These are phyloP conservation scores for Silene latifolia DNA, from an alignment of 148 eudicot genomes.

Conservation along the genomic window DNA sequence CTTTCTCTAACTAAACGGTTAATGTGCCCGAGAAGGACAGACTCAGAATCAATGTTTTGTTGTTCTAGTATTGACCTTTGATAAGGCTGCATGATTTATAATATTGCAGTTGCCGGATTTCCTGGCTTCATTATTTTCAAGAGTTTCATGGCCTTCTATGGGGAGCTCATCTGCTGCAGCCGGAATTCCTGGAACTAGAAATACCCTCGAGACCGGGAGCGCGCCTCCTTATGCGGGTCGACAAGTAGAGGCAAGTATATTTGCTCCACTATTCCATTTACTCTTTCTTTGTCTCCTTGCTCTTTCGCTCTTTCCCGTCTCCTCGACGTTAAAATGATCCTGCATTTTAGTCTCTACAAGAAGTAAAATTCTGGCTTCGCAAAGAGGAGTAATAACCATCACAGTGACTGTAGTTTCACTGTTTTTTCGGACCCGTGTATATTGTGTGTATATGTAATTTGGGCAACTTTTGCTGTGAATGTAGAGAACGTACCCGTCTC, in stretches of 20 bases:
- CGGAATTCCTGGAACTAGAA: conserved; percentile 53
- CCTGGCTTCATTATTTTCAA: conserved; percentile 71
- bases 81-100: conserved; percentile 5
- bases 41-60: too few species aligned
- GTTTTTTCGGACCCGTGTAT: too few species aligned
- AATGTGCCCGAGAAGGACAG: too few species aligned
- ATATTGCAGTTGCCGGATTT: conserved; percentile 69
- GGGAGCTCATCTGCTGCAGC: conserved; percentile 51
- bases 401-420: too few species aligned
- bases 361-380: too few species aligned
- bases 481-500: conserved; percentile 58
- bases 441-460: background rate
- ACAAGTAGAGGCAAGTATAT: conserved; percentile 73
- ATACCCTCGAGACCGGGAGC: conserved; percentile 40
- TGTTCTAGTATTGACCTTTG: too few species aligned
- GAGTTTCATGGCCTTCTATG: conserved; percentile 63
- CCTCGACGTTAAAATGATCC: too few species aligned
- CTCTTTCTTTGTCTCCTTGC: too few species aligned
- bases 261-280: background rate
- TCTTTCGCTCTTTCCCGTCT: too few species aligned
- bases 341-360: too few species aligned
- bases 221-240: conserved; percentile 50
- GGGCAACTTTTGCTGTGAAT: background rate
- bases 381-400: too few species aligned
- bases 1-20: too few species aligned